Evolutionary conservation across 371 early-diverging fungal species (phyloP).

Genomic region (Thermomucor indicae-seudaticae): DNA sequence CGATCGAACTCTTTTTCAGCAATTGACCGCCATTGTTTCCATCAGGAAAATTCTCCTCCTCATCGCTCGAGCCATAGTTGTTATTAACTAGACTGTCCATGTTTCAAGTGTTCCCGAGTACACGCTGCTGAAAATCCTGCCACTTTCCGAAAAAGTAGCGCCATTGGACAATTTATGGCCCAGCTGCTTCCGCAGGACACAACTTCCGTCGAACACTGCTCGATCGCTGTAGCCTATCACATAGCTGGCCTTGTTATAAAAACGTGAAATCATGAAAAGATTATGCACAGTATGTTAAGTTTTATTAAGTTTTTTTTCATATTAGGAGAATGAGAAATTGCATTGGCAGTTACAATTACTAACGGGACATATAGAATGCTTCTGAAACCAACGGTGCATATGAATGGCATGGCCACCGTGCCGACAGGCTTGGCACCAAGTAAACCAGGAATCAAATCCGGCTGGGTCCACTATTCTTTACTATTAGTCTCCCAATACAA

Average conservation of each 20-base stretch:
- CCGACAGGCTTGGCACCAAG: conserved; percentile 96
- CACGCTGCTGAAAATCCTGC: too few relatives aligned
- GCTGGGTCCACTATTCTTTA: conserved; percentile 34
- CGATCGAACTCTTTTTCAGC: conserved; percentile 4
- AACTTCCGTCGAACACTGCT: too few relatives aligned
- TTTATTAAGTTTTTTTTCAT: too few relatives aligned
- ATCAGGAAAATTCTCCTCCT: conserved; percentile 26
- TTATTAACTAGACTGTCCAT: conserved; percentile 32
- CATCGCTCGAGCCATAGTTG: conserved; percentile 53
- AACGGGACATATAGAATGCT: conserved; percentile 84
- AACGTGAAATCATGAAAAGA: too few relatives aligned
- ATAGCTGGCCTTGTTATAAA: too few relatives aligned
- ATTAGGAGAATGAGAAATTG: too few relatives aligned
- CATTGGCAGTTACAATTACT: conserved; percentile 82
- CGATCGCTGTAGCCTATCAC: too few relatives aligned
- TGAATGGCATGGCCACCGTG: conserved; percentile 95
- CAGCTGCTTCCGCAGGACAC: too few relatives aligned
- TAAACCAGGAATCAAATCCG: conserved; percentile 91
- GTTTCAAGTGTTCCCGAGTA: too few relatives aligned
- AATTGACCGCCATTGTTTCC: background rate
- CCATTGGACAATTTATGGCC: too few relatives aligned
- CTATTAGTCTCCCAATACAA: background rate
- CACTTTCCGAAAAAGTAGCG: too few relatives aligned
- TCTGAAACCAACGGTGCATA: conserved; percentile 86
- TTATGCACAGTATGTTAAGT: too few relatives aligned